phyloP scores from a whole-genome alignment of 2,329 filamentous ascomycete species.

The Venturia effusa region DNA sequence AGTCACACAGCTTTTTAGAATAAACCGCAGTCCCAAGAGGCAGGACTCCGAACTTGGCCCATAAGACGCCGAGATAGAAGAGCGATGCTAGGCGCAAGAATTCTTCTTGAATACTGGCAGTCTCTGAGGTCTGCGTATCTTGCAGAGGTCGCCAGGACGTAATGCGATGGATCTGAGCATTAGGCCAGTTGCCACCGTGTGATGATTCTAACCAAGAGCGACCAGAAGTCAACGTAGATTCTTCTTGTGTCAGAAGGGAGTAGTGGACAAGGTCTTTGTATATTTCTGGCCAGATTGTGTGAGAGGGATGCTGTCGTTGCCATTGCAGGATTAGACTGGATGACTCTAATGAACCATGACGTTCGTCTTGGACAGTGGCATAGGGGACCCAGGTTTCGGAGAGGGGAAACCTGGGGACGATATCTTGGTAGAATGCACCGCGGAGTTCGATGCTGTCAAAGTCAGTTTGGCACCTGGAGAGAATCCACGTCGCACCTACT shows the following conservation, averaged over 20 bases:
- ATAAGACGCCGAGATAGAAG: neutral
- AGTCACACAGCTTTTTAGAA: neutral
- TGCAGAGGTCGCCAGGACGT: neutral
- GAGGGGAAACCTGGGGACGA: slow-evolving; percentile 18
- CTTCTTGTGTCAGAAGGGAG: neutral
- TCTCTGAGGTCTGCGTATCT: neutral
- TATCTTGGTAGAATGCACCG: slow-evolving; percentile 21
- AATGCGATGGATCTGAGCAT: slow-evolving; percentile 1
- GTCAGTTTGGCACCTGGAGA: neutral
- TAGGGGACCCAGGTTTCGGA: slow-evolving; percentile 18
- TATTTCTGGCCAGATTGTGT: slow-evolving; percentile 39
- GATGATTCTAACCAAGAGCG: neutral
- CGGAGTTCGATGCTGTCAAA: slow-evolving; percentile 20
- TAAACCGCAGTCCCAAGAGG: neutral
- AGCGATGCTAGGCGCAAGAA: neutral
- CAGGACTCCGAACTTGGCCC: neutral
- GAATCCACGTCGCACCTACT: neutral
- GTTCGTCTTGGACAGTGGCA: slow-evolving; percentile 36
- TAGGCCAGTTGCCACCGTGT: neutral
- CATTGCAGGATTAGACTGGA: slow-evolving; percentile 41
- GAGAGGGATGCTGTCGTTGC: slow-evolving; percentile 41
- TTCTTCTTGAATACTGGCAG: neutral
- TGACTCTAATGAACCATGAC: neutral
- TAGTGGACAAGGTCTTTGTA: slow-evolving; percentile 1
- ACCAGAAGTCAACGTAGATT: neutral